Base-by-base conservation (phyloP, 1,139 yeast species). In the Kurtzmaniella quercitrusa region DNA sequence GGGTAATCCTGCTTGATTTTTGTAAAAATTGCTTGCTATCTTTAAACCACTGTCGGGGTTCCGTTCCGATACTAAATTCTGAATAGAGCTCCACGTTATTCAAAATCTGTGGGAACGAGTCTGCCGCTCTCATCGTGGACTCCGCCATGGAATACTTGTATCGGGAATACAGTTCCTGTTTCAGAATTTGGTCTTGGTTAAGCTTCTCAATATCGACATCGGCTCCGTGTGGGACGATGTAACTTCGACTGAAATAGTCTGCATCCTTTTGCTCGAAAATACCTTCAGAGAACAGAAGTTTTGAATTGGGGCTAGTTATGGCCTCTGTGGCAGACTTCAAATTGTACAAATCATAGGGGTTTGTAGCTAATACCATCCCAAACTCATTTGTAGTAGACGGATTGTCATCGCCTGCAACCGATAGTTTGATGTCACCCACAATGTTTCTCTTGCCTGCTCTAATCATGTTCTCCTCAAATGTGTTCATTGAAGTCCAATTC, bases 11-110 rank as follows among this genome's bases (percentile, higher is more conserved):
- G 51, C 62, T 68, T 31, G 66, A 62, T 40, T 69, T 67, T 0
- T 70, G 58, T 1, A 83, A 74, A 31, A 70, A 57, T 11, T 69
- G 65, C 9, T 68, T 65, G 75, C 81, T 81, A 2, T 65, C 63
- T 47, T 69, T 67, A 43, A 85, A 64, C 11, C 70, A 65, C 10
- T 63, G 56, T 40, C 75, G 66, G n/a, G 81, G 62, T 2, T 67
- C 60, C 19, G 75, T 67, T 15, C 80, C 71, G 2, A 74, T 65
- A n/a, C 70, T 68, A 47, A 83, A 60, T 10, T 72, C 64, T 1
- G 69, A 55, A 34, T 59, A 56, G 39, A 61, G 59, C 43, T 46
- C 47, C 16, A 40, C 34, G 19, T 43, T 8, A 24, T 42, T 34
- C 48, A 52, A 36, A 51, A 57, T 42, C 2, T 47, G 37, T 1